Base-by-base conservation (phyloP, 345 rosid genomes). In the Abelmoschus esculentus region DNA sequence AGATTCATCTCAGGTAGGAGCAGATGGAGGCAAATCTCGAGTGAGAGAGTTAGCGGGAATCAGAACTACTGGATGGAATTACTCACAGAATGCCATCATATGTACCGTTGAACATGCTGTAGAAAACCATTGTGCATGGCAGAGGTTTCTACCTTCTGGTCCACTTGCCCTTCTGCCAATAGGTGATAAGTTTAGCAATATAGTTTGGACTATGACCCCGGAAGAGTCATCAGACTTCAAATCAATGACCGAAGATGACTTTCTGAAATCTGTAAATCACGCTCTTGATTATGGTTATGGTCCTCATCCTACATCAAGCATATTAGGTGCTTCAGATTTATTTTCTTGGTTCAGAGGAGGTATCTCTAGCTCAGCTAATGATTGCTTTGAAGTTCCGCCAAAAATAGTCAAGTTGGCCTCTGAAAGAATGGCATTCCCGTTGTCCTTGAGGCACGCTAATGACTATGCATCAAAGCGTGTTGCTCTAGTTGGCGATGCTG, bases 191-290 rank as follows among this genome's bases (percentile, higher is more conserved):
- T 93, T 80, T 70, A 93, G 98, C 87, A 93, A 93, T 72, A 89
- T 93, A 7, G 96, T 91, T 53, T 93, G 96, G 99, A 91, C 96
- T 18, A 89, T 89, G 97, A 89, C 72, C 76, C 96, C 97, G 29
- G 74, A 83, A 72, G 91, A 88, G 74, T 79, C 96, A 11, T 81
- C 82, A 59, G 89, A 87, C 67, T 76, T 65, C 28, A 89, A 88
- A 74, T 81, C 82, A 17, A 85, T 88, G 96, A 79, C 80, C 10
- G 99, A 89, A 77, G 87, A 74, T 72, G 91, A 87, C 67, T 91
- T 91, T 80, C 77, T 93, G 76, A 84, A 85, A 64, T 86, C 87
- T 62, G 80, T 89, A 53, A 91, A 93, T 71, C 83, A 88, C 66
- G 96, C 99, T 71, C 78, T 91, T 64, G 91, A 91, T 78, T 66